Percentiles rank a stretch among this genome's conserved stretches.
phyloP scores from a whole-genome alignment of 2,329 filamentous ascomycete genomes.

The Phyllosticta paracitricarpa region DNA sequence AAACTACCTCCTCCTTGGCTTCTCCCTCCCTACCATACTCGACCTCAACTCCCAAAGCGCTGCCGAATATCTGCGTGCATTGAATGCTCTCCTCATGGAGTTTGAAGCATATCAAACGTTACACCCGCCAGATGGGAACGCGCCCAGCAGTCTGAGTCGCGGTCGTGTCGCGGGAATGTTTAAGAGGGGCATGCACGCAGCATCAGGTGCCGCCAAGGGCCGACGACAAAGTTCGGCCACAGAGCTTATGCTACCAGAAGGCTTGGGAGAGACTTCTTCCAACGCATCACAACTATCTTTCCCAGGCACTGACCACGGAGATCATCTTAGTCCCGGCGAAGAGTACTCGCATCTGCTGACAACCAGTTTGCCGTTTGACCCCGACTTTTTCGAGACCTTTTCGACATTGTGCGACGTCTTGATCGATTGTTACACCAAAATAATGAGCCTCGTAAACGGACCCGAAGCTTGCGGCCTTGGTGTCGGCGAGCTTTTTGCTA shows the following conservation, averaged over 20 bases:
- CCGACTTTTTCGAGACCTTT: conserved; percentile 95
- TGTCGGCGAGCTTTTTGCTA: conserved; percentile 78
- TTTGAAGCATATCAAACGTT: conserved; percentile 90
- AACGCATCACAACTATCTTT: conserved; percentile 5
- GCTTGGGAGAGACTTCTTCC: conserved; percentile 16
- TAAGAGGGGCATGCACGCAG: conserved; percentile 34
- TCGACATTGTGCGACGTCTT: conserved; percentile 90
- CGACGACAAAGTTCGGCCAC: conserved; percentile 50
- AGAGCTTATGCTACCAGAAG: conserved; percentile 41
- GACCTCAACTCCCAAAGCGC: conserved; percentile 75
- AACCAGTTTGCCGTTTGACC: conserved; percentile 88
- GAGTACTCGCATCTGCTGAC: conserved; percentile 84
- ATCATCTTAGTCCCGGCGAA: conserved; percentile 48
- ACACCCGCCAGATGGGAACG: conserved; percentile 65
- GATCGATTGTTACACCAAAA: conserved; percentile 79
- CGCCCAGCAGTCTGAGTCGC: conserved; percentile 59
- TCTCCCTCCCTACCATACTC: conserved; percentile 80
- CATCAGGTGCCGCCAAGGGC: conserved; percentile 23
- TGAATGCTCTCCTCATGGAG: conserved; percentile 77
- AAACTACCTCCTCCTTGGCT: conserved; percentile 84
- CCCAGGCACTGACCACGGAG: conserved; percentile 6
- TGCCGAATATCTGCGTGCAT: conserved; percentile 74
- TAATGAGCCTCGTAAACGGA: conserved; percentile 65
- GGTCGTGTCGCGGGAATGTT: conserved; percentile 56
- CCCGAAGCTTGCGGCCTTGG: conserved; percentile 54